These are phyloP conservation scores for Nothophoma quercina DNA, from an alignment of 2,329 filamentous ascomycete species.

Conservation along the genomic window DNA sequence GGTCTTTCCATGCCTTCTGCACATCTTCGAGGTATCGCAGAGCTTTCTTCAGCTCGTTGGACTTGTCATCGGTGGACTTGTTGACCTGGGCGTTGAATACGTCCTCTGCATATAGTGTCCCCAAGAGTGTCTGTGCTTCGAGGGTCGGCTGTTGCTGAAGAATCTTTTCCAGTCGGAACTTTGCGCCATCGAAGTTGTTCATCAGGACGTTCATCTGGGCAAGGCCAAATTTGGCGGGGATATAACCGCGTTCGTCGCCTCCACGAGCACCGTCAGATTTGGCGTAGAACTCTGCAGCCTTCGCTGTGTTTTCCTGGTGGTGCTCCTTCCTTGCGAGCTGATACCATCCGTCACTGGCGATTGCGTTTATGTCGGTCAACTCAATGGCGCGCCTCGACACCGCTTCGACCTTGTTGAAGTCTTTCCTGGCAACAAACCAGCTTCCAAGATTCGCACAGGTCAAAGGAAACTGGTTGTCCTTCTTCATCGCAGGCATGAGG, in stretches of 20 bases:
- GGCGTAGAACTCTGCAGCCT: conserved; percentile 85
- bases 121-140: conserved; percentile 91
- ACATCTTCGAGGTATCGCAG: conserved; percentile 84
- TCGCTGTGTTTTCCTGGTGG: conserved; percentile 75
- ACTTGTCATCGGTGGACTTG: conserved; percentile 84
- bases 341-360: conserved; percentile 98
- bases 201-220: conserved; percentile 88
- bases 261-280: conserved; percentile 91
- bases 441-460: conserved; percentile 89
- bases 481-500: conserved; percentile 90
- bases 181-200: conserved; percentile 87
- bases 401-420: conserved; percentile 80
- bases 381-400: conserved; percentile 94
- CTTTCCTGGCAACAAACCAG: conserved; percentile 87
- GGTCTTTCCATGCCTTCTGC: conserved; percentile 87
- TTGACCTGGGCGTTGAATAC: conserved; percentile 80
- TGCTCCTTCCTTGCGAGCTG: conserved; percentile 91
- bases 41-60: conserved; percentile 83
- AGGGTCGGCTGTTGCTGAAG: conserved; percentile 82
- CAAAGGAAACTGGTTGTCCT: conserved; percentile 88
- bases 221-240: conserved; percentile 93
- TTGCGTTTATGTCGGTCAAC: conserved; percentile 92
- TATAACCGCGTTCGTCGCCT: conserved; percentile 86
- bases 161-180: conserved; percentile 93
- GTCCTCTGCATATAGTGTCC: conserved; percentile 92